Percentiles rank a stretch among this genome's conserved stretches.
Conservation (phyloP, 768 basidiomycete species). For the Hirschioporus abietinus region DNA sequence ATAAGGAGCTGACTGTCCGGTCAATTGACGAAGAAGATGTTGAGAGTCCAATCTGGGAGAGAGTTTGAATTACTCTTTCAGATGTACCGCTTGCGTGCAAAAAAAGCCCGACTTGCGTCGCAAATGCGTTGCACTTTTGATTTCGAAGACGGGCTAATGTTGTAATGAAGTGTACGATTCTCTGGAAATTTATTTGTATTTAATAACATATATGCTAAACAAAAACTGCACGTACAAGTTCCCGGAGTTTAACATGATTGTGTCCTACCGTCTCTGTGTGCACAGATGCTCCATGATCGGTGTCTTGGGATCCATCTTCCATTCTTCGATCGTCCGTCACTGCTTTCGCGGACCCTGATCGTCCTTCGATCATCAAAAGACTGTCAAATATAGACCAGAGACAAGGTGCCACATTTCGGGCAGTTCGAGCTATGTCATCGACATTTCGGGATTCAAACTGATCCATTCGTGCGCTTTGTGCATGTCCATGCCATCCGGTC, state of each 20-base stretch:
- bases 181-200: not conserved
- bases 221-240: not conserved
- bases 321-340: not conserved
- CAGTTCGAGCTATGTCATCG: not conserved
- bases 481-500: not conserved
- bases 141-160: not conserved
- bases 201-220: not conserved
- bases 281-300: too few relatives aligned
- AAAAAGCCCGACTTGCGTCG: not conserved
- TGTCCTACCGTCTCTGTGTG: not conserved
- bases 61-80: not conserved
- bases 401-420: not conserved
- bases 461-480: not conserved
- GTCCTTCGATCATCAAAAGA: not conserved
- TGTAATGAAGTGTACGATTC: not conserved
- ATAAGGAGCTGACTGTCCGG: slow-evolving; percentile 20
- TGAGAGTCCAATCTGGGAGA: not conserved
- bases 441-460: not conserved
- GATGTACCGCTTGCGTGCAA: not conserved
- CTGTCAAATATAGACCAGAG: not conserved
- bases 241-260: not conserved
- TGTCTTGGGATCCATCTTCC: not conserved
- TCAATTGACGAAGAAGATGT: slow-evolving; percentile 12
- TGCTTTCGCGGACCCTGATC: not conserved
- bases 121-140: not conserved